Percentiles rank a stretch among this genome's conserved stretches.
phyloP scores from a whole-genome alignment of 345 rosid genomes.

The Lenwebbia sp. region DNA sequence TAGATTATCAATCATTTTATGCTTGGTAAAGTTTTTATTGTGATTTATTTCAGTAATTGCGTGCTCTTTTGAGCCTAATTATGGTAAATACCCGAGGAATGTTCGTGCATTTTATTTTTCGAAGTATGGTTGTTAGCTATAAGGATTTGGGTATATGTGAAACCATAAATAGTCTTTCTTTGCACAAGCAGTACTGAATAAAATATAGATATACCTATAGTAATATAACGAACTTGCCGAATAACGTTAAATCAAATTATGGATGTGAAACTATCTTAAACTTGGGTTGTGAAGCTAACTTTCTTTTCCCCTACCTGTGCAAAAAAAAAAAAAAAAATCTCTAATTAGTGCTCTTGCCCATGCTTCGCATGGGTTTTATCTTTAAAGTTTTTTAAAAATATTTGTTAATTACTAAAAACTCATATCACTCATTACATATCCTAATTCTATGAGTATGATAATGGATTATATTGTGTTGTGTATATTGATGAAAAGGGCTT shows the following conservation, averaged over 20 bases:
- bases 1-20: background rate
- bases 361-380: background rate
- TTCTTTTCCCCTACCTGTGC: background rate
- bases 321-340: background rate
- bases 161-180: background rate
- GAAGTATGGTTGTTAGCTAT: background rate
- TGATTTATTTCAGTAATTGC: background rate
- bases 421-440: background rate
- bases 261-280: background rate
- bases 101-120: background rate
- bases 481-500: too few species aligned
- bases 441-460: too few species aligned
- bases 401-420: background rate
- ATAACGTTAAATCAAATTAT: background rate
- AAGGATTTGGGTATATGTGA: background rate
- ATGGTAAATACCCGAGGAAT: background rate
- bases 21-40: background rate
- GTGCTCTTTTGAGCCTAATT: background rate
- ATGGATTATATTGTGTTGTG: too few species aligned
- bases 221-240: background rate
- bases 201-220: background rate
- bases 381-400: fast-evolving
- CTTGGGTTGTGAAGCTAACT: background rate
- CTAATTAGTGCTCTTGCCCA: background rate
- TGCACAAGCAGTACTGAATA: background rate